Evolutionary conservation across 2,329 filamentous ascomycete species (phyloP), one percentile per base, ranked within the genome.

Genomic region (Davidsoniella virescens): DNA sequence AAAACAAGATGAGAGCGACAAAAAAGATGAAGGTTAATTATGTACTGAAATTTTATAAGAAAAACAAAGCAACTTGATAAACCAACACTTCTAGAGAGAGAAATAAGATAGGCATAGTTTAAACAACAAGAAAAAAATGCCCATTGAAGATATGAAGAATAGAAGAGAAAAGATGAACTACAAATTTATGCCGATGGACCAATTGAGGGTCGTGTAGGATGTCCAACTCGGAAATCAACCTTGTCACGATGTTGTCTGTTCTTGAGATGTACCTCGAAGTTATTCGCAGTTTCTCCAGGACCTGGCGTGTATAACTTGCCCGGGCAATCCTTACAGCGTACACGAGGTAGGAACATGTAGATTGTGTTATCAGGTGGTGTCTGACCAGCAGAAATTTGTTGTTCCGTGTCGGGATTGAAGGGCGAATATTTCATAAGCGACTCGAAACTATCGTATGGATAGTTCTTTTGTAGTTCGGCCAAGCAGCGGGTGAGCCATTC

Each of bases 281-380:
- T 94, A 43, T 81, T 81, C 4, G 90, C 84, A 2, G 87, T 87
- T 62, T 76, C 83, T 20, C 82, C 86, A 0, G 88, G 87, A 0
- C 87, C 85, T 0, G 88, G 86, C 0, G 88, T 94, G 64, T 98
- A 98, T 9, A 94, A 70, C 64, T 95, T 96, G 26, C 86, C 87
- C 0, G 87, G 86, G 62, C 92, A 96, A 63, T 98, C 92, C 44
- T 82, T 77, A 63, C 92, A 98, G 52, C 86, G 76, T 55, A 98
- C 95, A 47, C 92, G 75, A 7, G 92, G 92, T 46, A 94, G 71
- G 65, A 83, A 96, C 65, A 84, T 84, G 57, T 82, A 86, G 59
- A 82, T 84, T 54, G 86, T 70, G 54, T 82, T 76, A 54, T 72
- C 69, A 49, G 74, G 80, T 7, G 73, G 67, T 14, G 71, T 68